phyloP scores from a whole-genome alignment of 2,329 filamentous ascomycete genomes.

The Rhinocladiella mackenziei region DNA sequence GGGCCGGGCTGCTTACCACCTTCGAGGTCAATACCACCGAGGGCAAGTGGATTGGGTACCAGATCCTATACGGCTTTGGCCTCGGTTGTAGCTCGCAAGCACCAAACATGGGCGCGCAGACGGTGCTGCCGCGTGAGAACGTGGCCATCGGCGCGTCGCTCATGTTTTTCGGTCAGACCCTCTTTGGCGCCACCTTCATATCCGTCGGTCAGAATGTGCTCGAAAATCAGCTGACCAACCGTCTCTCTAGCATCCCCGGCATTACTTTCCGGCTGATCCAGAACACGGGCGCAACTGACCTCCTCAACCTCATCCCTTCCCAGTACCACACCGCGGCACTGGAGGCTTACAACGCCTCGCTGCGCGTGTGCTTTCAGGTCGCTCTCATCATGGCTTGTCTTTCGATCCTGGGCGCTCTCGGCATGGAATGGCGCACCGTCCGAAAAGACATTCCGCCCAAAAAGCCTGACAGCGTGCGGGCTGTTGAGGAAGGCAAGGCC shows the following conservation, averaged over 20 bases:
- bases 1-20: slow-evolving; percentile 28
- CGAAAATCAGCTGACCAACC: slow-evolving; percentile 15
- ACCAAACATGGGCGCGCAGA: slow-evolving; percentile 27
- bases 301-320: slow-evolving; percentile 6
- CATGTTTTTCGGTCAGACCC: slow-evolving; percentile 17
- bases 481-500: too few species aligned
- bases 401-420: slow-evolving; percentile 16
- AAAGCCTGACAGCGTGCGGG: too few species aligned
- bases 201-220: slow-evolving; percentile 26
- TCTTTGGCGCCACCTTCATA: slow-evolving; percentile 18
- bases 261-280: slow-evolving; percentile 15
- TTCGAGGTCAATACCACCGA: slow-evolving; percentile 2
- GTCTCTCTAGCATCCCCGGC: background rate
- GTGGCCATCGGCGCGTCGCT: slow-evolving; percentile 23
- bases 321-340: slow-evolving; percentile 10
- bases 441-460: too few species aligned
- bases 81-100: slow-evolving; percentile 28
- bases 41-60: slow-evolving; percentile 33
- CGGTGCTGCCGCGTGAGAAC: slow-evolving; percentile 25
- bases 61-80: slow-evolving; percentile 33
- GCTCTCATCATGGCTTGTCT: slow-evolving; percentile 20
- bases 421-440: slow-evolving; percentile 27
- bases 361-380: slow-evolving; percentile 14
- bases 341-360: slow-evolving; percentile 14
- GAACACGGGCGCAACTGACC: slow-evolving; percentile 16